Percentiles rank a stretch among this genome's conserved stretches.
Evolutionary conservation across 177 flowering plant species (phyloP).

Genomic region (Tripterygium wilfordii): DNA sequence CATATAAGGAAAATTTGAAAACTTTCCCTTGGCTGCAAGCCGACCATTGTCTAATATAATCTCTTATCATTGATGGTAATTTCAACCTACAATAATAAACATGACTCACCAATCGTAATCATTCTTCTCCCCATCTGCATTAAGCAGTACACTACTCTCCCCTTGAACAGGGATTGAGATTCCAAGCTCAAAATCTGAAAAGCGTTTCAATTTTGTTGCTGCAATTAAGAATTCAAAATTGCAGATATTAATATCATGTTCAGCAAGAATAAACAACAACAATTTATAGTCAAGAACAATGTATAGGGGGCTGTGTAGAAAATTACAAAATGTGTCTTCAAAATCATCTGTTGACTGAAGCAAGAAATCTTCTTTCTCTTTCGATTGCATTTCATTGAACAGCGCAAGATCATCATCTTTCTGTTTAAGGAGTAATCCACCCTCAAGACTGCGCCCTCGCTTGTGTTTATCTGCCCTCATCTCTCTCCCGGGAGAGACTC

Average conservation of each 20-base stretch:
- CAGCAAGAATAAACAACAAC: conserved; percentile 7
- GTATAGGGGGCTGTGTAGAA: conserved; percentile 2
- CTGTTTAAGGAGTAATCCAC: conserved; percentile 47
- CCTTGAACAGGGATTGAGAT: conserved; percentile 68
- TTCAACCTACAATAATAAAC: conserved; percentile 13
- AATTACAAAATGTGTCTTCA: conserved; percentile 73
- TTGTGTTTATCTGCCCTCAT: conserved; percentile 47
- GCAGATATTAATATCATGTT: conserved; percentile 1
- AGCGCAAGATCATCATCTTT: conserved; percentile 89
- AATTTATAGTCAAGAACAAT: neutral
- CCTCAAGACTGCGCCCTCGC: conserved; percentile 75
- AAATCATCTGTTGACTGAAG: conserved; percentile 67
- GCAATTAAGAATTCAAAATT: conserved; percentile 11
- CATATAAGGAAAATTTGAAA: too few species aligned
- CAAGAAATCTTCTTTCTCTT: conserved; percentile 73
- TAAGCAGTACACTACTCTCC: conserved; percentile 78
- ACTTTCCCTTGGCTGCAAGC: too few species aligned
- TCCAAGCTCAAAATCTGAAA: conserved; percentile 80
- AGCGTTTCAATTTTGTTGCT: conserved; percentile 76
- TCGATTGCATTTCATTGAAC: conserved; percentile 75
- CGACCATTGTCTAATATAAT: too few species aligned
- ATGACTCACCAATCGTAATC: conserved; percentile 90
- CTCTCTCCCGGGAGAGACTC: conserved; percentile 66
- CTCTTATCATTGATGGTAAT: too few species aligned
- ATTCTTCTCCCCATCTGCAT: conserved; percentile 78